These are phyloP conservation scores for Nicotiana rustica DNA, from an alignment of 305 asterid genomes.

Conservation along the genomic window DNA sequence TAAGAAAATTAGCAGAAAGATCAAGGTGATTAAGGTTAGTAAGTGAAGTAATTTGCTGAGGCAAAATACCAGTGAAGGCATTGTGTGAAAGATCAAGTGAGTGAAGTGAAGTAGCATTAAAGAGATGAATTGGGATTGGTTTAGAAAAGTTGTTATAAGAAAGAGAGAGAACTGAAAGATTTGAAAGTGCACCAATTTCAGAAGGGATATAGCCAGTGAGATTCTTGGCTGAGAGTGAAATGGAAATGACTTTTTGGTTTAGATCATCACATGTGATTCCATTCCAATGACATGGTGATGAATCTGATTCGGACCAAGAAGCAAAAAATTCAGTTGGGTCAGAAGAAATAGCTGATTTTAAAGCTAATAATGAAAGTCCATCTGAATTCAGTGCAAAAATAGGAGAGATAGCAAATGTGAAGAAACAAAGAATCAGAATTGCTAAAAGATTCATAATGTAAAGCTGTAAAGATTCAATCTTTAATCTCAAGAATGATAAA, in stretches of 20 bases:
- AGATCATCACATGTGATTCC: constrained; percentile 74
- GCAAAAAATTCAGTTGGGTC: constrained; percentile 70
- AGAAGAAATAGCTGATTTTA: constrained; percentile 69
- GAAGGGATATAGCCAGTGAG: constrained; percentile 94
- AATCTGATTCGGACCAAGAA: constrained; percentile 73
- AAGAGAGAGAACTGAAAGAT: constrained; percentile 53
- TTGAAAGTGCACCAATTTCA: constrained; percentile 78
- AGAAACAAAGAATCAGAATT: constrained; percentile 43
- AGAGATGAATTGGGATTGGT: constrained; percentile 51
- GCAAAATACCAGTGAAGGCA: constrained; percentile 70
- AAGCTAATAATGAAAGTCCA: constrained; percentile 86
- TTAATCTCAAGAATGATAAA: not conserved
- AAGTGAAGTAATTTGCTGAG: constrained; percentile 64
- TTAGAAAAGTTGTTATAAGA: constrained; percentile 55
- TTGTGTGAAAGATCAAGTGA: constrained; percentile 75
- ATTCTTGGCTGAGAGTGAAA: constrained; percentile 66
- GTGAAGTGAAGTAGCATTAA: constrained; percentile 50
- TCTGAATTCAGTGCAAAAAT: constrained; percentile 67
- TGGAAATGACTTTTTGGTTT: constrained; percentile 57
- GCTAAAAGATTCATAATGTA: constrained; percentile 12
- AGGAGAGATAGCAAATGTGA: constrained; percentile 49
- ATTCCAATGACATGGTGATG: constrained; percentile 80
- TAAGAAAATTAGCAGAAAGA: constrained; percentile 72
- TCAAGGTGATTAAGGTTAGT: constrained; percentile 69
- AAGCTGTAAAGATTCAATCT: not conserved